phyloP scores from a whole-genome alignment of 768 basidiomycete species.

The Arthromyces matolae region DNA sequence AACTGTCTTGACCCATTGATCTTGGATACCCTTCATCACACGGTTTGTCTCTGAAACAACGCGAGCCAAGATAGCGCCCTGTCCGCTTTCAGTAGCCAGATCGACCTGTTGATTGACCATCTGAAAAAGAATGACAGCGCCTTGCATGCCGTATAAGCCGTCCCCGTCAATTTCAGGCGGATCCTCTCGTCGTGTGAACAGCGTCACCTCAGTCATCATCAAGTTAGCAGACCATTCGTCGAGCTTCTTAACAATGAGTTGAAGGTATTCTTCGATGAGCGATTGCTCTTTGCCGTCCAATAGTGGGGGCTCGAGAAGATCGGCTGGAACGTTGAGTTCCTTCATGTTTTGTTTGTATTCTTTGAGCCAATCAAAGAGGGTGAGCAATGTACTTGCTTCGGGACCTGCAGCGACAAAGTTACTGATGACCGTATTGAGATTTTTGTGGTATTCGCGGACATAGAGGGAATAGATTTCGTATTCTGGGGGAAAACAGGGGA shows the following conservation, averaged over 20 bases:
- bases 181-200: constrained; percentile 78
- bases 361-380: constrained; percentile 91
- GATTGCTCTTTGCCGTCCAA: constrained; percentile 91
- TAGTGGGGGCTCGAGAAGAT: constrained; percentile 84
- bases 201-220: constrained; percentile 84
- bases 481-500: constrained; percentile 86
- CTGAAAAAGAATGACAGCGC: constrained; percentile 93
- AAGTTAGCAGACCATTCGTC: constrained; percentile 96
- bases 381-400: constrained; percentile 84
- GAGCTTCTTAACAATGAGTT: constrained; percentile 88
- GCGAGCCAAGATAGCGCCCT: constrained; percentile 87
- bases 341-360: constrained; percentile 95
- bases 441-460: constrained; percentile 87
- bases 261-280: constrained; percentile 93
- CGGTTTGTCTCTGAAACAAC: constrained; percentile 86
- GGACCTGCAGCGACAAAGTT: constrained; percentile 68
- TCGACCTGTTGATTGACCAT: constrained; percentile 98
- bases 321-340: constrained; percentile 79
- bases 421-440: constrained; percentile 71
- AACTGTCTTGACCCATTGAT: constrained; percentile 80
- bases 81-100: constrained; percentile 91
- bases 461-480: constrained; percentile 86
- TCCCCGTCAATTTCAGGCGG: constrained; percentile 90
- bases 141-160: constrained; percentile 86
- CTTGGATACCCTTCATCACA: constrained; percentile 86